Conservation (phyloP, 2,329 filamentous ascomycete species). For the Graphiopsis chlorocephala region DNA sequence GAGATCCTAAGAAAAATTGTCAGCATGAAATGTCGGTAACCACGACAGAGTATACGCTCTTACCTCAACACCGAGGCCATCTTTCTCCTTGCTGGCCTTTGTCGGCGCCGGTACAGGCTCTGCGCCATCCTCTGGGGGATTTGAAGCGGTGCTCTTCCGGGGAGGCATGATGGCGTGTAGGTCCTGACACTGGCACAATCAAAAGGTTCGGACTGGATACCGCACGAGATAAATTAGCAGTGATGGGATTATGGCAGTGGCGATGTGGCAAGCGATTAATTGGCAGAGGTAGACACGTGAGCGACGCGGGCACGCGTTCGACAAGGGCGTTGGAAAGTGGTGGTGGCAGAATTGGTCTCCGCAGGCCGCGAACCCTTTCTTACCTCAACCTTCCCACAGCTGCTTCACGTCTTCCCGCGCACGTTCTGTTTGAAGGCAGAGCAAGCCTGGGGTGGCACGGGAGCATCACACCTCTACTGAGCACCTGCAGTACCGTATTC, state of each 20-base stretch:
- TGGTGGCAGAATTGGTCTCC: not conserved
- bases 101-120: slow-evolving; percentile 24
- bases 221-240: not conserved
- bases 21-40: not conserved
- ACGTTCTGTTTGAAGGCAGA: not conserved
- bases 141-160: slow-evolving; percentile 45
- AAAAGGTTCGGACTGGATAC: not conserved
- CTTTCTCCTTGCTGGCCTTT: slow-evolving; percentile 29
- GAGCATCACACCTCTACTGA: not conserved
- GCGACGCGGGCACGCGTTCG: slow-evolving; percentile 9
- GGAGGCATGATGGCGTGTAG: slow-evolving; percentile 39
- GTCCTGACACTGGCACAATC: not conserved
- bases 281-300: slow-evolving; percentile 3
- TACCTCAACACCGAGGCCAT: slow-evolving; percentile 47
- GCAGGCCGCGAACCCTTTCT: not conserved
- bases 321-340: not conserved
- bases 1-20: slow-evolving; percentile 56
- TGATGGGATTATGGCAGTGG: not conserved
- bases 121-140: slow-evolving; percentile 25
- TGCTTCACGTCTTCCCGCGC: not conserved
- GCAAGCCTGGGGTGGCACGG: not conserved
- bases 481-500: not conserved
- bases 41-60: not conserved
- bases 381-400: slow-evolving; percentile 6
- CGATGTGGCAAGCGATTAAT: slow-evolving; percentile 11